Evolutionary conservation across 2,329 filamentous ascomycete species (phyloP), one percentile per base, ranked within the genome.

Genomic region (Bipolaris zeicola): DNA sequence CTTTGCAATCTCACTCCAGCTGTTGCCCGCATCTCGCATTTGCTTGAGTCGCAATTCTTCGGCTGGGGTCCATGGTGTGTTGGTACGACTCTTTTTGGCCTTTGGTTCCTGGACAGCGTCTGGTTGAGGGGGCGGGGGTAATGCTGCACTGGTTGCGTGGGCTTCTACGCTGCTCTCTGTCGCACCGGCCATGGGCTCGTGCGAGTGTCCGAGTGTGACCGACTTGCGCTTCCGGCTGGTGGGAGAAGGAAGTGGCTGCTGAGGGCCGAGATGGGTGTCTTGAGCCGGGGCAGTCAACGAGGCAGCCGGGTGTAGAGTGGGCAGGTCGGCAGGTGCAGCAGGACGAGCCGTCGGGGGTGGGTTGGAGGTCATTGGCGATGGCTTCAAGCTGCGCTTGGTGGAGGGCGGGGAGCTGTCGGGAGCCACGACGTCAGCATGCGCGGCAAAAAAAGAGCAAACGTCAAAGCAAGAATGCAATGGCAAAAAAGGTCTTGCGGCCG

Each of bases 1-100:
- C 88, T 98, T 98, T 67, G 94, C 95, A 72, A 99, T 99, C 71
- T 98, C 95, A 46, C 92, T 96, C 95, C 95, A 99, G 71, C 91
- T 96, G 68, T 90, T 93, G 10, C 94, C 93, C 1, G 89, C 86
- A 77, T 98, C 95, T 69, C 95, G 86, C 92, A 99, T 96, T 65
- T 89, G 87, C 82, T 98, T 98, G 67, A 99, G 81, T 43, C 92
- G 84, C 73, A 94, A 87, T 78, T 99, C 95, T 76, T 99, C 95
- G 33, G 90, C 90, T 2, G 94, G 91, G 1, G 93, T 97, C 95
- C 95, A 99, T 0, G 95, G 95, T 2, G 95, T 99, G 74, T 99
- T 99, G n/a, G 95, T 98, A 58, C 95, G 85, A 69, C 92, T 95
- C 81, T 97, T 97, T 81, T 98, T 99, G 45, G 85, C 82, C 6